phyloP scores from a whole-genome alignment of 805 yeast genomes.

The Saturnispora zaruensis region DNA sequence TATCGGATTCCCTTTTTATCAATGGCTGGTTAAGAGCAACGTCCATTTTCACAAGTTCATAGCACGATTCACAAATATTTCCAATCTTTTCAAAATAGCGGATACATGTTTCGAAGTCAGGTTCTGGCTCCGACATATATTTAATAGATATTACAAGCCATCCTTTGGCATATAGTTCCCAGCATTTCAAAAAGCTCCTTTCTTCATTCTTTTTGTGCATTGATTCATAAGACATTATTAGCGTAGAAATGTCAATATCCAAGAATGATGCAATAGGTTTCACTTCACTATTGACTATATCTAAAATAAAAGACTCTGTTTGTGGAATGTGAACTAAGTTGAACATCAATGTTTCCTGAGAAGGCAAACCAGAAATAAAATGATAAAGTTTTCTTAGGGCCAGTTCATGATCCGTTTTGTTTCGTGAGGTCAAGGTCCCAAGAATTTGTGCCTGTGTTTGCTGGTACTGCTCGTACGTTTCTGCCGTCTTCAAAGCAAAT shows the following conservation, averaged over 20 bases:
- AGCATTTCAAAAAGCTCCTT: neutral
- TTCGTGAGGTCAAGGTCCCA: constrained; percentile 4
- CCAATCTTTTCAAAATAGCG: neutral
- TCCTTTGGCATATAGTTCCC: neutral
- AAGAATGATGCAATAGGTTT: neutral
- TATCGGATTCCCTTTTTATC: neutral
- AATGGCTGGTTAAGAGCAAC: neutral
- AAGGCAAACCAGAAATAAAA: constrained; percentile 2
- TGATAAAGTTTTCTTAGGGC: neutral
- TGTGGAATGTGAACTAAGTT: neutral
- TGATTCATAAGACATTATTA: neutral
- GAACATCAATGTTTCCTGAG: neutral
- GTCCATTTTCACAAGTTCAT: constrained; percentile 4
- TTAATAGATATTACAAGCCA: neutral
- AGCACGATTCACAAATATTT: neutral
- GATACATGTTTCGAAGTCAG: neutral
- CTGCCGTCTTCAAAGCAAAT: neutral
- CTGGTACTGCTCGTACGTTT: neutral
- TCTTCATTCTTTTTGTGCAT: neutral
- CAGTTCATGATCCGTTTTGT: neutral
- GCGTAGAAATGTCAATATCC: neutral
- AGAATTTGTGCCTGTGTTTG: constrained; percentile 1
- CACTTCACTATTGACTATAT: neutral
- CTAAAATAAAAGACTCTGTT: neutral
- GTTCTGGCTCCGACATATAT: neutral